Evolutionary conservation across 345 rosid species (phyloP).

Genomic region (Lumnitzera littorea): DNA sequence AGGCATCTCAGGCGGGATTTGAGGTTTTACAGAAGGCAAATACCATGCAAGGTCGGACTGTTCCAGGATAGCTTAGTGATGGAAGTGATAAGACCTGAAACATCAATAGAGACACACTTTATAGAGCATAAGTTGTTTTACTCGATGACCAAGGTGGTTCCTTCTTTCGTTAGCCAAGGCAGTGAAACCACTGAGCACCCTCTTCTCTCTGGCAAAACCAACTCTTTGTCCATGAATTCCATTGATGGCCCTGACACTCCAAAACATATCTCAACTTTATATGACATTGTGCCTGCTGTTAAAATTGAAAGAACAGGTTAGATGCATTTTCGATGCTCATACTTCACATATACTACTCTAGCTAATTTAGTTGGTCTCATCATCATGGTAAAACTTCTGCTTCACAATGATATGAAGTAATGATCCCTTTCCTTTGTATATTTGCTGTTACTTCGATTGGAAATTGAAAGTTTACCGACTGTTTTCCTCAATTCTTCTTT

Average conservation of each 20-base stretch:
- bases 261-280: conserved; percentile 1
- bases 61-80: conserved; percentile 34
- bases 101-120: conserved; percentile 10
- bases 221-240: conserved; percentile 5
- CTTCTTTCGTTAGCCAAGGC: conserved; percentile 11
- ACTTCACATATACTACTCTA: too few species aligned
- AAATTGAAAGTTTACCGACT: too few species aligned
- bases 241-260: conserved; percentile 10
- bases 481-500: too few species aligned
- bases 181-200: conserved; percentile 15
- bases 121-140: conserved; percentile 22
- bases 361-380: too few species aligned
- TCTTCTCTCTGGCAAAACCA: conserved; percentile 9
- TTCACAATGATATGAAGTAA: conserved; percentile 1
- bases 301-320: conserved; percentile 3
- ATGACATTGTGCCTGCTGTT: conserved; percentile 10
- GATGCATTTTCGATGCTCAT: not conserved
- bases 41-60: conserved; percentile 44
- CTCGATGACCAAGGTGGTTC: conserved; percentile 32
- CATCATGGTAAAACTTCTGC: too few species aligned
- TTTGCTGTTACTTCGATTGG: too few species aligned
- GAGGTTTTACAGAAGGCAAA: conserved; percentile 31
- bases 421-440: too few species aligned
- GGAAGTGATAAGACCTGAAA: conserved; percentile 19
- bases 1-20: conserved; percentile 48